These are phyloP conservation scores for Celoporthe dispersa DNA, from an alignment of 2,329 filamentous ascomycete genomes.

Conservation along the genomic window DNA sequence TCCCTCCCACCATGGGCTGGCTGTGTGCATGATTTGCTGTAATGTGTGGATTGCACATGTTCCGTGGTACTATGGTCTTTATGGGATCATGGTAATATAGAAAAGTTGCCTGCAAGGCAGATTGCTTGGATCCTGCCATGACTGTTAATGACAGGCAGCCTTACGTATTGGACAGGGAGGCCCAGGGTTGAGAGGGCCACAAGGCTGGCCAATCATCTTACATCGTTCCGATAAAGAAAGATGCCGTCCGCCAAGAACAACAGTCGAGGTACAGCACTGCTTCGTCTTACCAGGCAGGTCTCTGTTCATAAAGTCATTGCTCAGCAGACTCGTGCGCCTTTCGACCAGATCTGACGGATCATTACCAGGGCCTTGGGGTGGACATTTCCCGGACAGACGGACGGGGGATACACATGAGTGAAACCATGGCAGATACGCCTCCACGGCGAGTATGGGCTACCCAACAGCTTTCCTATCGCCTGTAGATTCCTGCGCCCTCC, in stretches of 20 bases:
- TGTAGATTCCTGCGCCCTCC: too few relatives aligned
- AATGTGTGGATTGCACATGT: not conserved
- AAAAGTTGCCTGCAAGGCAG: not conserved
- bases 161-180: not conserved
- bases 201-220: constrained; percentile 27
- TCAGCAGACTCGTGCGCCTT: too few relatives aligned
- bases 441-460: too few relatives aligned
- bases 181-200: not conserved
- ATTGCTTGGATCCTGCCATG: not conserved
- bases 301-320: not conserved
- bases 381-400: too few relatives aligned
- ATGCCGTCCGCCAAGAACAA: not conserved
- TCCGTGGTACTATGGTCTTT: not conserved
- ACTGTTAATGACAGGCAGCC: not conserved
- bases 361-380: too few relatives aligned
- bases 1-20: too few relatives aligned
- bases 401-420: too few relatives aligned
- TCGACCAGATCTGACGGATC: too few relatives aligned
- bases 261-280: not conserved
- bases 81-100: not conserved
- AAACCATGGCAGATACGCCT: too few relatives aligned
- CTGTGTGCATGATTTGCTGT: not conserved
- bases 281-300: not conserved
- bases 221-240: constrained; percentile 6
- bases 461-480: too few relatives aligned